These are phyloP conservation scores for Syzygium malaccense DNA, from an alignment of 441 rosid genomes.

Conservation along the genomic window DNA sequence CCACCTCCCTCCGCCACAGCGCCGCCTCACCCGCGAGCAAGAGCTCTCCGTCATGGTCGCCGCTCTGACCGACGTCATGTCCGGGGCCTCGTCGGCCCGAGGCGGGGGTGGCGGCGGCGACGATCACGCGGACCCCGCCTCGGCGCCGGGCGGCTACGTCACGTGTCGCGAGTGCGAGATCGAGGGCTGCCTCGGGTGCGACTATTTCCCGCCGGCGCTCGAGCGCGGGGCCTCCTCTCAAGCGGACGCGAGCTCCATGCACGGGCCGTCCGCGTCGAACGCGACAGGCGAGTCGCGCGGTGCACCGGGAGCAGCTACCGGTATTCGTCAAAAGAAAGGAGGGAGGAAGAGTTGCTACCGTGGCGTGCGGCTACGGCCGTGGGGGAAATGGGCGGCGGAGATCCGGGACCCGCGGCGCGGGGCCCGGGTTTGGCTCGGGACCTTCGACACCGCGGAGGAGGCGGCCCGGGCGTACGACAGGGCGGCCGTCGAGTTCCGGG, in stretches of 20 bases:
- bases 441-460: conserved; percentile 77
- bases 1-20: background rate
- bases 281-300: background rate
- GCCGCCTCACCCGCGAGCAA: conserved; percentile 38
- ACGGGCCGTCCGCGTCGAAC: background rate
- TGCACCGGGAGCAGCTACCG: background rate
- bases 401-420: conserved; percentile 75
- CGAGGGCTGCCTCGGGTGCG: conserved; percentile 68
- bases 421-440: conserved; percentile 82
- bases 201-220: conserved; percentile 53
- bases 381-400: conserved; percentile 98
- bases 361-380: conserved; percentile 93
- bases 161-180: conserved; percentile 57
- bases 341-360: conserved; percentile 59
- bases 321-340: background rate
- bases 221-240: background rate
- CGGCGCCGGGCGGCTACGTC: conserved; percentile 23
- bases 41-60: conserved; percentile 60
- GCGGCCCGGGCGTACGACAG: conserved; percentile 87
- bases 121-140: background rate
- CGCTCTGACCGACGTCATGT: conserved; percentile 46
- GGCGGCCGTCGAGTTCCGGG: conserved; percentile 86
- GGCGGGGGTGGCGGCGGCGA: background rate
- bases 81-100: background rate
- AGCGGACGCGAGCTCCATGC: background rate